These are phyloP conservation scores for Podila minutissima DNA, from an alignment of 192 early-diverging fungal species.

Conservation along the genomic window DNA sequence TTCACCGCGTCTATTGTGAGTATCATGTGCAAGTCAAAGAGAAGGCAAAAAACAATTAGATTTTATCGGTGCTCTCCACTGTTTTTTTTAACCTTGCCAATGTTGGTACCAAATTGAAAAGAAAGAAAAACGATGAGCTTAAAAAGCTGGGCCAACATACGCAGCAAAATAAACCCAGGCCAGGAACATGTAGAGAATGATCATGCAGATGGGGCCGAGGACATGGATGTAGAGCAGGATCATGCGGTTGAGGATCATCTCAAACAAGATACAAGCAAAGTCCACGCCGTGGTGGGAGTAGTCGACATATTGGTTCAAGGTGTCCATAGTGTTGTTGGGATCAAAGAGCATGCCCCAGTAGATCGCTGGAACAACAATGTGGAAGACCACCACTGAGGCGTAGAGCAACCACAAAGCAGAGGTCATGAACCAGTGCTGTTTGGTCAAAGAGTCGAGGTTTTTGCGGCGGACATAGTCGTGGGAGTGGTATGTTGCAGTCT, in stretches of 20 bases:
- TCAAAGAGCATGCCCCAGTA: slow-evolving; percentile 50
- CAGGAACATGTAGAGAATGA: slow-evolving; percentile 49
- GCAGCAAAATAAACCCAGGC: slow-evolving; percentile 49
- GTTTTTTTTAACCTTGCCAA: too few relatives aligned
- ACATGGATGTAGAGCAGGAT: slow-evolving; percentile 27
- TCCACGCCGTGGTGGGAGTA: slow-evolving; percentile 42
- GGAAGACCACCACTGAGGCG: slow-evolving; percentile 35
- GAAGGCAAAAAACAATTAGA: background rate
- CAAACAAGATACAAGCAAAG: slow-evolving; percentile 26
- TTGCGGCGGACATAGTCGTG: slow-evolving; percentile 7
- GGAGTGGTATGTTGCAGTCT: slow-evolving; percentile 44
- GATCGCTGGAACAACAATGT: slow-evolving; percentile 45
- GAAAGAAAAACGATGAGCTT: background rate
- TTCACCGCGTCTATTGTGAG: slow-evolving; percentile 17
- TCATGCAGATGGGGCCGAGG: slow-evolving; percentile 30
- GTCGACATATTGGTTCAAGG: slow-evolving; percentile 40
- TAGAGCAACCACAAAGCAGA: slow-evolving; percentile 36
- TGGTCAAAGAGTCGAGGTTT: slow-evolving; percentile 11
- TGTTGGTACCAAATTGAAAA: too few relatives aligned
- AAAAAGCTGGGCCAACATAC: slow-evolving; percentile 15
- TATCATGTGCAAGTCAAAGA: background rate
- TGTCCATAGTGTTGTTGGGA: slow-evolving; percentile 51
- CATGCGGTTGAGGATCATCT: slow-evolving; percentile 46
- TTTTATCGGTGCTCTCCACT: too few relatives aligned
- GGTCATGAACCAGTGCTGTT: slow-evolving; percentile 48